Base-by-base conservation (phyloP, 768 basidiomycete species). In the Myochromella boudieri region DNA sequence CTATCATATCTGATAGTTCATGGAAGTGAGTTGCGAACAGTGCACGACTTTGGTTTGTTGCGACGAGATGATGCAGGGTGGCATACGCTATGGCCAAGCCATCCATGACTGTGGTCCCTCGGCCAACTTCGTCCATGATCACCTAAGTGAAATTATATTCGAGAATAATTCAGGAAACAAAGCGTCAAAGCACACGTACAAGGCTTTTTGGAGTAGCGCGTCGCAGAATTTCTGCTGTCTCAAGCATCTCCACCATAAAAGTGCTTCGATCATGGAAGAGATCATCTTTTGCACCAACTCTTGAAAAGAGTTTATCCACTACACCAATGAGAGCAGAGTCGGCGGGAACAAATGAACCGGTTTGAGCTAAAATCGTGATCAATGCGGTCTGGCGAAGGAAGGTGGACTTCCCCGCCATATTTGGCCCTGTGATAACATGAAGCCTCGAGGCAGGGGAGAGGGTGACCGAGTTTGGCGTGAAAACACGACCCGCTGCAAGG, bases 121-220 rank as follows among this genome's bases (percentile, higher is more conserved):
- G 73, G 5, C 95, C 95, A n/a, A 99, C 94, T 71, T 99, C 95
- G 62, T 99, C 95, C 91, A 99, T 95, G 52, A 99, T 95, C n/a
- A 98, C 88, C 91, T 94, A 56, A 12, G 9, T 27, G 29, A 25
- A 48, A 43, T 58, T 46, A 15, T 15, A 21, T 26, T 18, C 21
- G 25, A 22, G 21, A 17, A 17, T 18, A 2, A 17, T 41, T 33
- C 24, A 3, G 11, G 29, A 10, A 18, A 34, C n/a, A 11, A 28
- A 42, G 22, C 17, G 27, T 21, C n/a, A 11, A 28, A 42, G 22
- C 17, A 28, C 20, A 10, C 83, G 52, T 57, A 92, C 95, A 44
- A 99, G 72, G 51, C 94, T 97, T 46, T 73, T 78, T 2, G 80
- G 67, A 6, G 94, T 97, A 2, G 97, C 94, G 17, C 84, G 80